Conservation (phyloP, 306 rosid species). For the Acmispon strigosus region DNA sequence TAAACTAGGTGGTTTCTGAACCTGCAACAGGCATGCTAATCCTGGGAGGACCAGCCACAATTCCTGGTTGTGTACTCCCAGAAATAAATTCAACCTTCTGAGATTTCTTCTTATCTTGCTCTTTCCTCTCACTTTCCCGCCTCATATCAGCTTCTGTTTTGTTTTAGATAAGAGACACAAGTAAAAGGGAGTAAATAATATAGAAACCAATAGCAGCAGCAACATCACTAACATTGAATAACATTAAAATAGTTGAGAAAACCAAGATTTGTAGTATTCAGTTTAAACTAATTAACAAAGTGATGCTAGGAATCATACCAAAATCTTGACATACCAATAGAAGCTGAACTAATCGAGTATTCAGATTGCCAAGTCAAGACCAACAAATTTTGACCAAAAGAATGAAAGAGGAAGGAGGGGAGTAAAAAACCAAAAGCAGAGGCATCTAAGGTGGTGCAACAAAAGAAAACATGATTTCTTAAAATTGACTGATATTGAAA, state of each 20-base stretch:
- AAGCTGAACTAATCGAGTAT: neutral
- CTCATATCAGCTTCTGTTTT: slow-evolving; percentile 81
- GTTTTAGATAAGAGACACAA: slow-evolving; percentile 9
- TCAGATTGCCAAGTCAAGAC: slow-evolving; percentile 10
- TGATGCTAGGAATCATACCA: neutral
- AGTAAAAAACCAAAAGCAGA: neutral
- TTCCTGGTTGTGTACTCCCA: slow-evolving; percentile 59
- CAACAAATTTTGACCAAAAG: neutral
- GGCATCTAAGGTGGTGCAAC: neutral
- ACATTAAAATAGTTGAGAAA: neutral
- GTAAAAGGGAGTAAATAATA: neutral
- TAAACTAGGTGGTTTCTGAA: slow-evolving; percentile 10
- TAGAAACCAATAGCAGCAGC: neutral
- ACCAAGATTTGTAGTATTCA: neutral
- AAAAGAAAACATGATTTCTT: neutral
- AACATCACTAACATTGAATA: neutral
- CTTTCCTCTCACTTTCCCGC: slow-evolving; percentile 74
- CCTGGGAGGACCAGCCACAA: slow-evolving; percentile 37
- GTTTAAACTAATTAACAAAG: neutral
- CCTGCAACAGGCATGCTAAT: slow-evolving; percentile 45
- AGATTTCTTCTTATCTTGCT: slow-evolving; percentile 66
- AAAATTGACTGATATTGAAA: neutral
- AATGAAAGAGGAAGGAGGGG: neutral
- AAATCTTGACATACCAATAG: neutral
- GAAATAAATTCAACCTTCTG: slow-evolving; percentile 60